These are phyloP conservation scores for Barnettozyma pratensis DNA, from an alignment of 805 yeast genomes.

Conservation along the genomic window DNA sequence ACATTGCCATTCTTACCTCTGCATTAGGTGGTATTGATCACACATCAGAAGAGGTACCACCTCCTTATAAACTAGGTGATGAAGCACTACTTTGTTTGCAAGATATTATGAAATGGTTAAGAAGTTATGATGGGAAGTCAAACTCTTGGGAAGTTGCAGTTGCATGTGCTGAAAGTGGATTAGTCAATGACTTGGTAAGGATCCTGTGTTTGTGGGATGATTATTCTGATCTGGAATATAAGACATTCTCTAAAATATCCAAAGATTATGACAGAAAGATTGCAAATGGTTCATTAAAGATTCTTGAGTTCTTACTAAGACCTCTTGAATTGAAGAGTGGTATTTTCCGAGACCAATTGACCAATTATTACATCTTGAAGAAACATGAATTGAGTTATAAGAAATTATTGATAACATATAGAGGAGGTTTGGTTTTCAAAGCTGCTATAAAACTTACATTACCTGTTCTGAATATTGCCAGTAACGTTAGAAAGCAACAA, in stretches of 20 bases:
- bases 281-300: constrained; percentile 68
- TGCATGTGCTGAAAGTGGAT: constrained; percentile 76
- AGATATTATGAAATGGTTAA: constrained; percentile 86
- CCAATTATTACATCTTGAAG: constrained; percentile 53
- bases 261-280: constrained; percentile 47
- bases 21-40: constrained; percentile 91
- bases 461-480: constrained; percentile 49
- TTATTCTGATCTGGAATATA: constrained; percentile 25
- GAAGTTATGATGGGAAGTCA: constrained; percentile 70
- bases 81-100: constrained; percentile 72
- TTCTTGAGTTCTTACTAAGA: constrained; percentile 82
- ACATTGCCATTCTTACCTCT: constrained; percentile 74
- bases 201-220: constrained; percentile 73
- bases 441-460: constrained; percentile 67
- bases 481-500: constrained; percentile 54
- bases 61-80: constrained; percentile 75
- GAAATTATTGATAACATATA: constrained; percentile 51
- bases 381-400: constrained; percentile 70
- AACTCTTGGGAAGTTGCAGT: constrained; percentile 76
- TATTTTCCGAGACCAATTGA: constrained; percentile 46
- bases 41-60: constrained; percentile 38
- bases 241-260: constrained; percentile 25
- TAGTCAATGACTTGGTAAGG: constrained; percentile 72
- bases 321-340: constrained; percentile 63
- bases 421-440: constrained; percentile 57